Base-by-base conservation (phyloP, 352 stramenopile species). In the Pythium guiyangense region DNA sequence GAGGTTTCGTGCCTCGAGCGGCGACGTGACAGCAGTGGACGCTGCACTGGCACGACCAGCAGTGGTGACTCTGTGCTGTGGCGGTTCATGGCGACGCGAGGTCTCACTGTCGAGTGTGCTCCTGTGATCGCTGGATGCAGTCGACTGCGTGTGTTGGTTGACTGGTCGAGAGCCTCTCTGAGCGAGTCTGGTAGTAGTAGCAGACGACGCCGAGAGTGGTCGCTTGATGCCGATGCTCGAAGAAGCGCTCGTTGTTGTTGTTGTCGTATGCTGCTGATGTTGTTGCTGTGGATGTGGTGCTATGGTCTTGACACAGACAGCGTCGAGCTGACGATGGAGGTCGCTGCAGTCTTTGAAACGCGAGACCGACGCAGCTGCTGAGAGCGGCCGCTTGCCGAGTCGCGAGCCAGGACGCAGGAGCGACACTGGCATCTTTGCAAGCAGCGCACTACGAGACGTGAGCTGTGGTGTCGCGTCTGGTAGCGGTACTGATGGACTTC, bases 351-450 rank as follows among this genome's bases (percentile, higher is more conserved):
- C 51, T n/a, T 35, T 60, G 44, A 60, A 61, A 35, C 49, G 18
- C 10, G 60, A 63, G 22, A 63, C 34, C 44, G 54, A 37, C 4
- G 35, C 42, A 6, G n/a, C n/a, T n/a, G 53, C 54, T 17, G 60
- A 63, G 14, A 54, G 22, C 25, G 54, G 48, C 3, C 54, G 48
- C 18, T 63, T 62, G 6, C 35, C 34, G 2, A 57, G 17, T 10
- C 53, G 46, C 6, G 54, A 63, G 2, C 39, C 48, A 34, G 46
- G 22, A 48, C 27, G 47, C 29, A 66, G 37, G 15, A 64, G 27
- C 22, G 59, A 48, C 20, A 43, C 12, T 3, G 52, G 45, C 31
- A 47, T 61, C 34, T 51, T 64, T 12, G 29, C 17, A 11, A 55
- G 18, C 2, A 52, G 59, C 3, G 42, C 40, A n/a, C n/a, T n/a